These are phyloP conservation scores for Cetraspora pellucida DNA, from an alignment of 192 early-diverging fungal species.

Conservation along the genomic window DNA sequence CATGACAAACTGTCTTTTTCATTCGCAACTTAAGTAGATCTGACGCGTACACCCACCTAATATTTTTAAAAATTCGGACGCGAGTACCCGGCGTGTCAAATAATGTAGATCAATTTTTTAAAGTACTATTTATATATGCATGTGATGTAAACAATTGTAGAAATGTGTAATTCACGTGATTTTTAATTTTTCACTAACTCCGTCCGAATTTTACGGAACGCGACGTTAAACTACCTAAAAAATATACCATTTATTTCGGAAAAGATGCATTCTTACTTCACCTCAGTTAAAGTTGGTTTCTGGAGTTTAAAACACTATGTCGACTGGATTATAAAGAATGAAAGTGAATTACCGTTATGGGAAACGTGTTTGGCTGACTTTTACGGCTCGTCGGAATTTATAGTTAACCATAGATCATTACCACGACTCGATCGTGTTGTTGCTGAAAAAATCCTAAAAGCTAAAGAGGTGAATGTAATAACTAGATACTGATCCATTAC, in stretches of 20 bases:
- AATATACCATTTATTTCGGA: background rate
- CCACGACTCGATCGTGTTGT: background rate
- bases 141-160: too few relatives aligned
- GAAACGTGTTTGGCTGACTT: background rate
- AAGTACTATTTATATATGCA: too few relatives aligned
- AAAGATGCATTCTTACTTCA: background rate
- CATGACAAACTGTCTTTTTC: constrained; percentile 18
- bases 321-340: background rate
- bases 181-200: too few relatives aligned
- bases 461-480: background rate
- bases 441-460: background rate
- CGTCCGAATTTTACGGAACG: too few relatives aligned
- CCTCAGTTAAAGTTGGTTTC: background rate
- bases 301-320: constrained; percentile 7
- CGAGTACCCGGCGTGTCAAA: too few relatives aligned
- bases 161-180: too few relatives aligned
- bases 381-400: background rate
- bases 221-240: too few relatives aligned
- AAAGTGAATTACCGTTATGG: background rate
- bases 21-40: background rate
- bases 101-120: too few relatives aligned
- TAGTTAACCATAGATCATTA: background rate
- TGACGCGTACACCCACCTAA: background rate
- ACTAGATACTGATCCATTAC: background rate
- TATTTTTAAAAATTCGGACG: too few relatives aligned